Percentiles rank a stretch among this genome's conserved stretches.
phyloP scores from a whole-genome alignment of 1,284 basidiomycete genomes.

The Malassezia nana region DNA sequence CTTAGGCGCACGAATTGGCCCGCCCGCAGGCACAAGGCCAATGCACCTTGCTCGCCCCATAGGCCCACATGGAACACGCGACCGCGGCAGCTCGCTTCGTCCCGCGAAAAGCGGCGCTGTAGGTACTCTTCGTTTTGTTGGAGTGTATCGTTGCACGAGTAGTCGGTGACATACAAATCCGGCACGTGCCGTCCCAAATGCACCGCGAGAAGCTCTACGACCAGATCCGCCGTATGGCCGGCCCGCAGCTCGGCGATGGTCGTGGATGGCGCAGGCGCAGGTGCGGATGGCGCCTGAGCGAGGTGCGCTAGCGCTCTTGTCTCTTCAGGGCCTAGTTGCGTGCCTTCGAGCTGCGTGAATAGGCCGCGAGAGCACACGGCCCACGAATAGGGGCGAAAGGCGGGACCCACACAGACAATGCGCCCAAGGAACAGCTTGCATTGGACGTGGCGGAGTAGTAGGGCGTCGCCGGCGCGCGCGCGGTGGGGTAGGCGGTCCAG shows the following conservation, averaged over 20 bases:
- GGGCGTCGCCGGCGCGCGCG: conserved; percentile 1
- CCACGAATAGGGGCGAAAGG: conserved; percentile 7
- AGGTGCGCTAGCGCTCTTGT: conserved; percentile 14
- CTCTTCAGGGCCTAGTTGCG: conserved; percentile 8
- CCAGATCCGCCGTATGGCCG: conserved; percentile 28
- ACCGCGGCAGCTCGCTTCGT: conserved; percentile 20
- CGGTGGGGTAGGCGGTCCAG: conserved; percentile 2
- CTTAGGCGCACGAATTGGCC: conserved; percentile 33
- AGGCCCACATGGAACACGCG: conserved; percentile 34
- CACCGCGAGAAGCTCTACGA: conserved; percentile 34
- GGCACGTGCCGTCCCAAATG: conserved; percentile 25
- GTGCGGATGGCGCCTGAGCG: conserved; percentile 15
- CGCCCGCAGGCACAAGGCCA: conserved; percentile 23
- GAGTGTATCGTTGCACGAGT: conserved; percentile 27
- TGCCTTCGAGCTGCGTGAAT: background rate
- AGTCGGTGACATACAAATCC: conserved; percentile 39
- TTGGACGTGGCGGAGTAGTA: conserved; percentile 13
- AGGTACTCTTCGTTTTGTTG: conserved; percentile 18
- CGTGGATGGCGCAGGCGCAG: conserved; percentile 14
- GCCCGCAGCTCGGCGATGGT: conserved; percentile 21
- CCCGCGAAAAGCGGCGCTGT: background rate
- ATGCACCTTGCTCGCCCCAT: conserved; percentile 29
- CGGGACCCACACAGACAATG: conserved; percentile 5
- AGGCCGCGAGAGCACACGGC: background rate
- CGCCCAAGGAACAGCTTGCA: conserved; percentile 7